Conservation (phyloP, 2,329 filamentous ascomycete genomes). For the Drechmeria coniospora region DNA sequence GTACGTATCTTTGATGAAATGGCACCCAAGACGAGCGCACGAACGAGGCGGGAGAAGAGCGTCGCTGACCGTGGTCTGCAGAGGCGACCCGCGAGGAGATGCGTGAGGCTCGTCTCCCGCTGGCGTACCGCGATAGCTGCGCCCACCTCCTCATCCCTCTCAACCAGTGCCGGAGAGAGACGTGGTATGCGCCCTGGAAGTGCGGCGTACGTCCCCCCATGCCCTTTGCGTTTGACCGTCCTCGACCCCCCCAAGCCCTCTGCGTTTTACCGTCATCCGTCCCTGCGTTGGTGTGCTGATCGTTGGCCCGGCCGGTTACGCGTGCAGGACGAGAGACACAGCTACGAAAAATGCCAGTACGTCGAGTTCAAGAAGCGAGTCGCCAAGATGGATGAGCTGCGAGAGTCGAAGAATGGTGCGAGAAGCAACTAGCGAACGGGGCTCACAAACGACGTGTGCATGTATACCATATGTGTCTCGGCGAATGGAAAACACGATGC, state of each 20-base stretch:
- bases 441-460: constrained; percentile 1
- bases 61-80: constrained; percentile 16
- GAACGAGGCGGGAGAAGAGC: too few relatives aligned
- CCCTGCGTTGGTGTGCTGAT: constrained; percentile 4
- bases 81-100: constrained; percentile 82
- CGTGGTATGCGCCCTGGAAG: constrained; percentile 95
- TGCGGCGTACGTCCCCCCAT: constrained; percentile 56
- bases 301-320: constrained; percentile 3
- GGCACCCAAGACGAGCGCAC: too few relatives aligned
- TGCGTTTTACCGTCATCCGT: too few relatives aligned
- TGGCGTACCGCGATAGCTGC: constrained; percentile 91
- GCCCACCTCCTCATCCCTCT: constrained; percentile 88
- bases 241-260: not conserved
- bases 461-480: not conserved
- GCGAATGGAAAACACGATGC: constrained; percentile 2
- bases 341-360: constrained; percentile 99
- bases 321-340: constrained; percentile 77
- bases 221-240: not conserved
- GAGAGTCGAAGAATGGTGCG: constrained; percentile 67
- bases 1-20: constrained; percentile 19
- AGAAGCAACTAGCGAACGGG: constrained; percentile 56
- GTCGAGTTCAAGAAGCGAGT: constrained; percentile 97
- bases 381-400: constrained; percentile 94
- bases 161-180: constrained; percentile 83
- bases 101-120: constrained; percentile 74